Evolutionary conservation across 2,329 filamentous ascomycete species (phyloP).

Genomic region (Alternaria postmessia): DNA sequence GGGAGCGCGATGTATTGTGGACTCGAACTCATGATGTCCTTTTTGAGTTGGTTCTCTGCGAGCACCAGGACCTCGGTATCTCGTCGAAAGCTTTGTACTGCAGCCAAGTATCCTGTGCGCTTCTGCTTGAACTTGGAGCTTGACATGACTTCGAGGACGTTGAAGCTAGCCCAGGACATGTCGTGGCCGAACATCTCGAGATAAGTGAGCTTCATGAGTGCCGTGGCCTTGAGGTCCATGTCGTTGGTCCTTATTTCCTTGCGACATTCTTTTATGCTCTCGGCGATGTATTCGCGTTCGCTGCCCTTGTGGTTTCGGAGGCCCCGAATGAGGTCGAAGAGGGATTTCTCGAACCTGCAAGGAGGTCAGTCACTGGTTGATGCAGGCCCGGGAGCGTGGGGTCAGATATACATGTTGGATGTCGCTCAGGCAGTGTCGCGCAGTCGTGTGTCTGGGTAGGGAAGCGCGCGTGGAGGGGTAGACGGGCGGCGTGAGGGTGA

Average conservation of each 20-base stretch:
- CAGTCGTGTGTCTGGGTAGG: conserved; percentile 25
- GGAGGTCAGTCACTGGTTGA: conserved; percentile 15
- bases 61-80: conserved; percentile 98
- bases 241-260: conserved; percentile 91
- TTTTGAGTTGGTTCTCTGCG: conserved; percentile 95
- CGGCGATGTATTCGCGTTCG: conserved; percentile 94
- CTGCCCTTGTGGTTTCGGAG: conserved; percentile 94
- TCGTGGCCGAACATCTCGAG: conserved; percentile 99
- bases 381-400: too few relatives aligned
- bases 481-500: conserved; percentile 29
- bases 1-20: conserved; percentile 84
- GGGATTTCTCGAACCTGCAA: conserved; percentile 95
- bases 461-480: conserved; percentile 39
- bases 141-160: conserved; percentile 99
- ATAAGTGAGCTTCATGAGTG: conserved; percentile 93
- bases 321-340: conserved; percentile 98
- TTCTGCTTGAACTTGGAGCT: conserved; percentile 95
- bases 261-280: conserved; percentile 93
- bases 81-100: conserved; percentile 92
- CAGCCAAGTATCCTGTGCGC: conserved; percentile 90
- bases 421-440: conserved; percentile 24
- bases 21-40: conserved; percentile 80
- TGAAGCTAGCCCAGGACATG: conserved; percentile 99
- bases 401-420: conserved; percentile 34
- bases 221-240: conserved; percentile 97